phyloP scores from a whole-genome alignment of 352 stramenopile species.

The Globisporangium megalacanthum region DNA sequence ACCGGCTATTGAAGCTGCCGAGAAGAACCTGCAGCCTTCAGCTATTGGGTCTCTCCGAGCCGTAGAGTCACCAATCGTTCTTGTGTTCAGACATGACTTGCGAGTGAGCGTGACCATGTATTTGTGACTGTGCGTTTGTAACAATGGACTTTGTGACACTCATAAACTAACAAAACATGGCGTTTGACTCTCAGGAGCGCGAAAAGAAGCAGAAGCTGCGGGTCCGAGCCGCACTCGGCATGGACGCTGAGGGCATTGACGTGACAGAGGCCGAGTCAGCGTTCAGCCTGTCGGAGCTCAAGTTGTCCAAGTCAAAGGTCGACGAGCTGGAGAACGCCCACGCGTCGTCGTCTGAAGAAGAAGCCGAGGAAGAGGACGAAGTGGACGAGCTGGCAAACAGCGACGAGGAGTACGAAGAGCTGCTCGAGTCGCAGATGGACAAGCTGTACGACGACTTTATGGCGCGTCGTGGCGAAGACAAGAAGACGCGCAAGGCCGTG shows the following conservation, averaged over 20 bases:
- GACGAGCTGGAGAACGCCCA: slow-evolving; percentile 71
- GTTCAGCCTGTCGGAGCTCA: slow-evolving; percentile 78
- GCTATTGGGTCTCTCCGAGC: slow-evolving; percentile 75
- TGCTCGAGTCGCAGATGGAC: slow-evolving; percentile 81
- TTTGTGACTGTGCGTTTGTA: slow-evolving; percentile 20
- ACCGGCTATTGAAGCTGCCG: slow-evolving; percentile 89
- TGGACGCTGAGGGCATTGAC: slow-evolving; percentile 81
- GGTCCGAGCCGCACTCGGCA: slow-evolving; percentile 71
- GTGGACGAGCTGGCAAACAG: slow-evolving; percentile 47
- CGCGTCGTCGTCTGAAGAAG: slow-evolving; percentile 35
- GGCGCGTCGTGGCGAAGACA: slow-evolving; percentile 65
- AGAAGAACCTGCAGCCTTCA: slow-evolving; percentile 87
- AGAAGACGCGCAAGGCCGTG: slow-evolving; percentile 78
- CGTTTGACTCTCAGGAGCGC: slow-evolving; percentile 43
- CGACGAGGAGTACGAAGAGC: slow-evolving; percentile 74
- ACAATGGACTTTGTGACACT: not conserved
- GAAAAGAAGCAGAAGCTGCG: slow-evolving; percentile 84
- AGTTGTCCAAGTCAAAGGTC: slow-evolving; percentile 71
- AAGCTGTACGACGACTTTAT: slow-evolving; percentile 83
- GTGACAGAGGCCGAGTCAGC: slow-evolving; percentile 73
- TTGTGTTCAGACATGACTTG: slow-evolving; percentile 82
- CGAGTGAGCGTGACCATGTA: slow-evolving; percentile 7
- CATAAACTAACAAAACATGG: not conserved
- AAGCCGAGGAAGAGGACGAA: slow-evolving; percentile 27
- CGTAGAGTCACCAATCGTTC: slow-evolving; percentile 82